Evolutionary conservation across 2,329 filamentous ascomycete species (phyloP), one percentile per base, ranked within the genome.

Genomic region (Capronia americana): DNA sequence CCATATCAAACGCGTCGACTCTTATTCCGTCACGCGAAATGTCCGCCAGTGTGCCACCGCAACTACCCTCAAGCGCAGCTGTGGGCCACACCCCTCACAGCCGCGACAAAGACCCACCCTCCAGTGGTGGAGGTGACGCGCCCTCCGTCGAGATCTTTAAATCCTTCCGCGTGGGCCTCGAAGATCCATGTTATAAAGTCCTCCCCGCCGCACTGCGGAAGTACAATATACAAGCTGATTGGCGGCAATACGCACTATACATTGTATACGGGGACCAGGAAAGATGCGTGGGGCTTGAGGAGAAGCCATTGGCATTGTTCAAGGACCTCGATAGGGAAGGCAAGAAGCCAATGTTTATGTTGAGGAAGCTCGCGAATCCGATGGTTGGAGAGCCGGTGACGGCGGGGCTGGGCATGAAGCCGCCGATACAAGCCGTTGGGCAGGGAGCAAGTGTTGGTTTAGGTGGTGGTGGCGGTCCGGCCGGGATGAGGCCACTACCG

Each of bases 231-330:
- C 94, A 96, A 72, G 94, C 93, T 24, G 94, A 97, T 58, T 97
- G 93, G 91, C 92, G 96, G 73, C 92, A 98, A 75, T 99, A 99
- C 76, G 94, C 95, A 0, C 83, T 99, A 34, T 99, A 98, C 76
- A 99, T 99, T 77, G 95, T 99, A 3, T 97, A 97, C 74, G 95
- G 95, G n/a, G 93, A 98, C 75, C 93, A 98, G 79, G 95, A 99
- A 81, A 89, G 95, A 14, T 98, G 94, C 77, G 80, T 99, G 44
- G 92, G 91, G 0, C 83, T 97, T 71, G 91, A 98, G 65, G 95
- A 99, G 80, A 94, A 96, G 74, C 95, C 95, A 10, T 82, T 99
- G 65, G 96, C 97, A 69, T 80, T 99, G 69, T 99, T 99, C 81
- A 99, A 99, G 81, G 93, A 98, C 77, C 83, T 99, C 64, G 93